Conservation (phyloP, 2,329 filamentous ascomycete species). For the Alternaria hordeiaustralica region DNA sequence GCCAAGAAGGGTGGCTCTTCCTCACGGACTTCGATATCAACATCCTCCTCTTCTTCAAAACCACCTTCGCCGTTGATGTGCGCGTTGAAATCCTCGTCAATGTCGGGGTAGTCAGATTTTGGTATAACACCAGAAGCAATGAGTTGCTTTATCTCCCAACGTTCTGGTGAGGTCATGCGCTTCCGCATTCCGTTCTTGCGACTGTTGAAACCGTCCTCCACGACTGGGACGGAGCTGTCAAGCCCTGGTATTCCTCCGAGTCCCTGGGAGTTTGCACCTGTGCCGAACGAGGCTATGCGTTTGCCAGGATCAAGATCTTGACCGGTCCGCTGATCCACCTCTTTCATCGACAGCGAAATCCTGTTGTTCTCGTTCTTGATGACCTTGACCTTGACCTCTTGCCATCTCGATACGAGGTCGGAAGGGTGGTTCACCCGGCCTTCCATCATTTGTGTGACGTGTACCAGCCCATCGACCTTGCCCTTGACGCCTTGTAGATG, state of each 20-base stretch:
- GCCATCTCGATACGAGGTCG: slow-evolving; percentile 80
- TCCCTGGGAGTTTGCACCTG: slow-evolving; percentile 84
- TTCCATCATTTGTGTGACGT: slow-evolving; percentile 86
- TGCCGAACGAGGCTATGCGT: slow-evolving; percentile 69
- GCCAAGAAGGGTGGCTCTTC: slow-evolving; percentile 96
- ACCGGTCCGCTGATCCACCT: slow-evolving; percentile 89
- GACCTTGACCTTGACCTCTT: slow-evolving; percentile 91
- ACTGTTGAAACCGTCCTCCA: slow-evolving; percentile 64
- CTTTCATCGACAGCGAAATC: slow-evolving; percentile 94
- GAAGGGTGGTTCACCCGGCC: slow-evolving; percentile 91
- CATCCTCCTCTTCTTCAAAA: slow-evolving; percentile 92
- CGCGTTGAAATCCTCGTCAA: slow-evolving; percentile 92
- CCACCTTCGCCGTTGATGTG: slow-evolving; percentile 84
- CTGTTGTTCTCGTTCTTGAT: slow-evolving; percentile 81
- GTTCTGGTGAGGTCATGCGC: slow-evolving; percentile 92
- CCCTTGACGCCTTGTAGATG: slow-evolving; percentile 86
- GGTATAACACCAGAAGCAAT: slow-evolving; percentile 95
- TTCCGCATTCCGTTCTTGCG: slow-evolving; percentile 70
- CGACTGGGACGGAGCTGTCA: slow-evolving; percentile 64
- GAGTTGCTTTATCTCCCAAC: slow-evolving; percentile 96
- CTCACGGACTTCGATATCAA: slow-evolving; percentile 95
- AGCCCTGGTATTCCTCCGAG: slow-evolving; percentile 66
- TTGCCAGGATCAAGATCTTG: slow-evolving; percentile 80
- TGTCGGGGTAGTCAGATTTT: slow-evolving; percentile 89
- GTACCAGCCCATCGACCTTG: slow-evolving; percentile 90